Evolutionary conservation across 2,329 filamentous ascomycete species (phyloP), one percentile per base, ranked within the genome.

Genomic region (Epichloe coenophiala): DNA sequence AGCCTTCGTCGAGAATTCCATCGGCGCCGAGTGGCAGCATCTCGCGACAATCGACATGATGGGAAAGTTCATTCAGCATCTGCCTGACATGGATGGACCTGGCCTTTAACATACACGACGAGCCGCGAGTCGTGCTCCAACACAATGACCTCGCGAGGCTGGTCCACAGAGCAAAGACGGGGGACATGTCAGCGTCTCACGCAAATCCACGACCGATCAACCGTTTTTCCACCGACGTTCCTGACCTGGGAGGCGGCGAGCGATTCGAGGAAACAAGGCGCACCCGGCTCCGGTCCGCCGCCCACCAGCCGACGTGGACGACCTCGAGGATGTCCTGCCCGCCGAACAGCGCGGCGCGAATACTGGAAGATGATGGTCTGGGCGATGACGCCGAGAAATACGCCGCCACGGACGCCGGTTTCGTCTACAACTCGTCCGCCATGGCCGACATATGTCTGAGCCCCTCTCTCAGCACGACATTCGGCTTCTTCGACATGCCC

Each of bases 61-160:
- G 69, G 71, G 78, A 54, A 73, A 78, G 3, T 96, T 96, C 58
- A 70, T 90, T 5, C 70, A 86, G 59, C 83, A 84, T 63, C 72
- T 98, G 48, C 93, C 93, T 0, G 88, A 95, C 63, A 95, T 98
- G 90, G 91, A 95, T 98, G 90, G 91, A 98, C 64, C 71, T 98
- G 44, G 88, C 85, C 5, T 97, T 98, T 72, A 98, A 98, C 67
- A 78, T 88, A 44, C 89, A 96, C 65, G 93, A 98, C 62, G 93
- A 98, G 68, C 88, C 91, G 13, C 80, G 93, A 38, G 88, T 98
- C 1, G 76, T 95, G 2, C 76, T 97, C 4, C 86, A 88, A 2
- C 78, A 88, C 59, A 88, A 94, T 52, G 87, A 95, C 62, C 75
- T 97, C 49, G 71, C 77, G 5, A 75, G 84, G 23, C 72, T 96